Percentiles rank a stretch among this genome's conserved stretches.
These are phyloP conservation scores for Neoboletus subvelutipes DNA, from an alignment of 768 basidiomycete genomes.

Conservation along the genomic window DNA sequence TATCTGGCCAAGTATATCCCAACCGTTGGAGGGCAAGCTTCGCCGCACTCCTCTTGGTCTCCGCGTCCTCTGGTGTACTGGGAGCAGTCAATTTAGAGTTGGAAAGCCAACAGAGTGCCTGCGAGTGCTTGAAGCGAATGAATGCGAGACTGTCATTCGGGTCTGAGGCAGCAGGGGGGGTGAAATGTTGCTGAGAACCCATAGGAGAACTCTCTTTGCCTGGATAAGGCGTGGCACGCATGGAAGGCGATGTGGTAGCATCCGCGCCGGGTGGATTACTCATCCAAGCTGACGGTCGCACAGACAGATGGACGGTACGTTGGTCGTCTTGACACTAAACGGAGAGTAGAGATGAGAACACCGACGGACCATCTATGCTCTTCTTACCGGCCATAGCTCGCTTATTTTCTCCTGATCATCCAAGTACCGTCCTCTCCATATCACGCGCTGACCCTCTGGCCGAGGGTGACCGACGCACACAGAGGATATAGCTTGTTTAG, in stretches of 20 bases:
- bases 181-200: not conserved
- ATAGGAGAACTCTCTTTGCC: not conserved
- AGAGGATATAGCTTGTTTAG: slow-evolving; percentile 65
- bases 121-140: slow-evolving; percentile 25
- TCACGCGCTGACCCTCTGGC: slow-evolving; percentile 71
- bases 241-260: slow-evolving; percentile 14
- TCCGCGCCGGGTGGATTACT: slow-evolving; percentile 45
- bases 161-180: not conserved
- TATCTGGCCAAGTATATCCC: slow-evolving; percentile 44
- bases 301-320: slow-evolving; percentile 69
- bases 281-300: slow-evolving; percentile 79
- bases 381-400: slow-evolving; percentile 67
- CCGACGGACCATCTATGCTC: not conserved
- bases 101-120: slow-evolving; percentile 27
- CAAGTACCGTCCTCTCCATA: slow-evolving; percentile 71
- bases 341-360: slow-evolving; percentile 5
- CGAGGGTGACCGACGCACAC: slow-evolving; percentile 63
- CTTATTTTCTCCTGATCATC: slow-evolving; percentile 62
- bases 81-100: slow-evolving; percentile 18
- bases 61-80: slow-evolving; percentile 10
- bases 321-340: slow-evolving; percentile 54
- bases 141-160: slow-evolving; percentile 13
- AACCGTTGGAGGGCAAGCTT: slow-evolving; percentile 31
- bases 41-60: slow-evolving; percentile 19
- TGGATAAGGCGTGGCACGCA: not conserved